Base-by-base conservation (phyloP, 2,329 filamentous ascomycete species). In the Neoascochyta sp. region DNA sequence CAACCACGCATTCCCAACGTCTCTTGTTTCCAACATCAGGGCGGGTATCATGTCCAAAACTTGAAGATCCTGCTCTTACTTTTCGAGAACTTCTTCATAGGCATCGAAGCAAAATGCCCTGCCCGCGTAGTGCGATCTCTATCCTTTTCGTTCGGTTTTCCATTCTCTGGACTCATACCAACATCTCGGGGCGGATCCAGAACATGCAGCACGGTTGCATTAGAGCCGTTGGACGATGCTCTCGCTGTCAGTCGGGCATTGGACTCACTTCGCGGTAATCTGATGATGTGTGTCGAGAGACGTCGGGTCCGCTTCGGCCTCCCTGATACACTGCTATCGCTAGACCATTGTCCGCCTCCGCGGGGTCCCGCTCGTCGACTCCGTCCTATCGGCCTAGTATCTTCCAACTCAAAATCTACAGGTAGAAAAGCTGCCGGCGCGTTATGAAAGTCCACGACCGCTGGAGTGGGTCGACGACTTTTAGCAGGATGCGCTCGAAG, bases 351-450 rank as follows among this genome's bases (percentile, higher is more conserved):
- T 9, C 29, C 35, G 14, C 46, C 46, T 15, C 29, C 36, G 17
- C 50, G 45, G 16, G 51, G 50, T 24, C 54, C 54, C 7, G 46
- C 52, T 7, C 56, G 43, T 17, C 52, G 46, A 5, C 50, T 50
- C 7, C 59, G 52, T 21, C 49, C 47, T 7, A 39, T 37, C 5
- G 50, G 43, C 11, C 52, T 35, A 0, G 30, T 40, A 20, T 58
- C 52, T 22, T 55, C 42, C 4, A 71, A 38, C 22, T 69, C 68
- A 36, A 73, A 71, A 32, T 71, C 69, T 12, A 65, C 62, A 0
- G 69, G 69, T 7, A 73, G 43, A 34, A 72, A 71, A 5, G 66
- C 65, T 23, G 65, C 60, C 3, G 69, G 68, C 7, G 67, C 62
- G 24, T 57, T 69, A 42, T 71, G 68, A 31, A 72, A 71, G 39